phyloP scores from a whole-genome alignment of 2,329 filamentous ascomycete species.

The Aspergillus alliaceus region DNA sequence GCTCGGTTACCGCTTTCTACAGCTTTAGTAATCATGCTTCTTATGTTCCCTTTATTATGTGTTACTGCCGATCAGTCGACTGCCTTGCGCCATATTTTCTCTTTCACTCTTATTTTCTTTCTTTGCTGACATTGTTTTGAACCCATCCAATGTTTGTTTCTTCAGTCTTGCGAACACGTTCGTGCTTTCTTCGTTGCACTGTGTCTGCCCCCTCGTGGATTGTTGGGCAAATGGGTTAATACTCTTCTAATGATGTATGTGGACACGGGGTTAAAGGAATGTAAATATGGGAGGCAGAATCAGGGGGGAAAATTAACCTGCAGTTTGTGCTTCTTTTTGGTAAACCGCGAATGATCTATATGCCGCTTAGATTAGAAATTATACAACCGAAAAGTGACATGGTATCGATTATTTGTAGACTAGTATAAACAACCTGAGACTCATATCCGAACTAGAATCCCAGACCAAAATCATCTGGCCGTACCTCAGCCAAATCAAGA shows the following conservation, averaged over 20 bases:
- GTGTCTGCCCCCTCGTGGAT: conserved; percentile 17
- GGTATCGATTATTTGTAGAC: background rate
- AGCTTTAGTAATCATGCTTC: conserved; percentile 11
- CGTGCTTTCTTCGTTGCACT: conserved; percentile 11
- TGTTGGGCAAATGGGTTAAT: conserved; percentile 27
- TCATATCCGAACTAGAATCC: background rate
- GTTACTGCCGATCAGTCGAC: conserved; percentile 1
- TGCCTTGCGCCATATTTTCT: conserved; percentile 4
- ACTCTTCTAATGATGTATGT: conserved; percentile 38
- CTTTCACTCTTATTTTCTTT: background rate
- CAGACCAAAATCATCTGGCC: background rate
- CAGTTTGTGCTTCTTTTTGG: background rate
- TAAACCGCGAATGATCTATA: background rate
- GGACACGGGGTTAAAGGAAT: conserved; percentile 30
- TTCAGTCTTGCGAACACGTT: conserved; percentile 12
- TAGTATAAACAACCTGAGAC: background rate
- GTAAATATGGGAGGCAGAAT: conserved; percentile 34
- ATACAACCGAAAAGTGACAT: background rate
- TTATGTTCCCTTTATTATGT: conserved; percentile 6
- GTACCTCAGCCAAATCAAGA: conserved; percentile 34
- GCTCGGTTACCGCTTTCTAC: background rate
- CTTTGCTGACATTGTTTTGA: background rate
- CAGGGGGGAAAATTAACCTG: conserved; percentile 6
- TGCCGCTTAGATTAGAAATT: background rate
- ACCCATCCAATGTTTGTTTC: conserved; percentile 6